Conservation (phyloP, 108 stramenopile genomes). For the Cyclotella sp. region DNA sequence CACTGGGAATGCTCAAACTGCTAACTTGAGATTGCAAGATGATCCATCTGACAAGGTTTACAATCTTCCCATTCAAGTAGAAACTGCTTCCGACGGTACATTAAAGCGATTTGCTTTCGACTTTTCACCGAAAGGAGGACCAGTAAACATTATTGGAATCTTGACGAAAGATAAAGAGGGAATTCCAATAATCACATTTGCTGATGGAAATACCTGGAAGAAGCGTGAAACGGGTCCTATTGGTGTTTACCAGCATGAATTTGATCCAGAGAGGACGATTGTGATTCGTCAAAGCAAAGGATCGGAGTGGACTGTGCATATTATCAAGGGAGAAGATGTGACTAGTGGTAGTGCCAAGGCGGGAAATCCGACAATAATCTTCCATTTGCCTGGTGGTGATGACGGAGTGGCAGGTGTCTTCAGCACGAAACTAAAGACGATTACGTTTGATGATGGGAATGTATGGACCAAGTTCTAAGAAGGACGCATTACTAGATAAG, state of each 20-base stretch:
- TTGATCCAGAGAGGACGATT: background rate
- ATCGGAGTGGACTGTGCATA: background rate
- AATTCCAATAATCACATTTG: background rate
- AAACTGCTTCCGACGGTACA: background rate
- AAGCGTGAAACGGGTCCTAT: slow-evolving; percentile 18
- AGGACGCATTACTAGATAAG: background rate
- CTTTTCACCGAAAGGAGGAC: background rate
- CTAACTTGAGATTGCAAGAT: slow-evolving; percentile 31
- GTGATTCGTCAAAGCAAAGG: slow-evolving; percentile 5
- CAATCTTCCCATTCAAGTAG: background rate
- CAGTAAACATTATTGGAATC: background rate
- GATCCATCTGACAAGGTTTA: slow-evolving; percentile 5
- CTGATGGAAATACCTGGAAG: background rate
- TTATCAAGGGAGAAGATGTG: background rate
- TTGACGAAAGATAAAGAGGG: slow-evolving; percentile 23
- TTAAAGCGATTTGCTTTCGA: background rate
- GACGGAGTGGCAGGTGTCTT: slow-evolving; percentile 23
- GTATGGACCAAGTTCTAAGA: slow-evolving; percentile 29
- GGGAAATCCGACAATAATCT: slow-evolving; percentile 2
- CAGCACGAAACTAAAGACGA: slow-evolving; percentile 16
- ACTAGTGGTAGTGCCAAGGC: slow-evolving; percentile 4
- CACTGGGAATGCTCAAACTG: slow-evolving; percentile 11
- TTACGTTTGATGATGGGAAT: slow-evolving; percentile 41
- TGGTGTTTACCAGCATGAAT: background rate
- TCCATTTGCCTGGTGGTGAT: slow-evolving; percentile 8